Evolutionary conservation across 2,329 filamentous ascomycete species (phyloP).

Genomic region (Neurospora sp.): DNA sequence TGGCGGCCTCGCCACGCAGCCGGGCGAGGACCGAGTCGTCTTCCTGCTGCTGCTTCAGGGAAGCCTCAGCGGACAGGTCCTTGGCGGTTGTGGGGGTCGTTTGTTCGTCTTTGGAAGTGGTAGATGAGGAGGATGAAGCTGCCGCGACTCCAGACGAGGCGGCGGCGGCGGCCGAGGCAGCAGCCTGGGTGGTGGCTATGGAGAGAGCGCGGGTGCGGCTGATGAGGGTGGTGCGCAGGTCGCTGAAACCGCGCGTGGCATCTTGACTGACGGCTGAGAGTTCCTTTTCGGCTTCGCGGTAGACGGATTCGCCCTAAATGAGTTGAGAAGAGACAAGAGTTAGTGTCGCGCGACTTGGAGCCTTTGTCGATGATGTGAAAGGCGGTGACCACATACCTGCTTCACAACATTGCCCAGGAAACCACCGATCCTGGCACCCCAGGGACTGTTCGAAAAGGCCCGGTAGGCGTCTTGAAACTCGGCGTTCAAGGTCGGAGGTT

Average conservation of each 20-base stretch:
- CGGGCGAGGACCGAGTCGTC: conserved; percentile 63
- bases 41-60: conserved; percentile 32
- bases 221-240: conserved; percentile 56
- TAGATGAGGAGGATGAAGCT: conserved; percentile 5
- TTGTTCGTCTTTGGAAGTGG: conserved; percentile 24
- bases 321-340: conserved; percentile 8
- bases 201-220: conserved; percentile 67
- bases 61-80: conserved; percentile 32
- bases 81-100: conserved; percentile 37
- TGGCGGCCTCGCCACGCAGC: conserved; percentile 67
- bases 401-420: conserved; percentile 89
- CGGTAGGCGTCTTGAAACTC: conserved; percentile 95
- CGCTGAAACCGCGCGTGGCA: conserved; percentile 71
- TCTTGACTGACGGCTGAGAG: conserved; percentile 70
- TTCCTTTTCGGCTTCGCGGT: conserved; percentile 81
- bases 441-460: conserved; percentile 81
- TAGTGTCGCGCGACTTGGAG: not conserved
- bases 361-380: not conserved
- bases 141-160: conserved; percentile 7
- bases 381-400: conserved; percentile 48
- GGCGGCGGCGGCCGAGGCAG: conserved; percentile 16
- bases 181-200: conserved; percentile 35
- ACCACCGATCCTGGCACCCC: conserved; percentile 81
- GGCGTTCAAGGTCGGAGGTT: conserved; percentile 56
- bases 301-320: conserved; percentile 63